Conservation (phyloP, 441 rosid species). For the Corymbia citriodora region DNA sequence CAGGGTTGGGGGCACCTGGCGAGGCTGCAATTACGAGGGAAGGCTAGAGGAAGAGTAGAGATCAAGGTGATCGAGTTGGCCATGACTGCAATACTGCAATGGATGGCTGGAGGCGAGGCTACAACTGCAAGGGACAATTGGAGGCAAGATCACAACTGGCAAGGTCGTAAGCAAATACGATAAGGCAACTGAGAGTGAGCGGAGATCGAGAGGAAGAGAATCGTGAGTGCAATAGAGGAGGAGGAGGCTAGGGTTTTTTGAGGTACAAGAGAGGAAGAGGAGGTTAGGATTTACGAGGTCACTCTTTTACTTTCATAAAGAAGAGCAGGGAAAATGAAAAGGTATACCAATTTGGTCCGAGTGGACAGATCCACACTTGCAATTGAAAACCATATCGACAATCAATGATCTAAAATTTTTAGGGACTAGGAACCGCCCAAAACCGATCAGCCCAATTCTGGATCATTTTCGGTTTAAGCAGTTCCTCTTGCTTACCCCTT, state of each 20-base stretch:
- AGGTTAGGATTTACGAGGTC: neutral
- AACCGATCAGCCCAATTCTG: too few relatives aligned
- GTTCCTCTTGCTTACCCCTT: too few relatives aligned
- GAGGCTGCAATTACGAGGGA: neutral
- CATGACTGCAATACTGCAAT: accelerated
- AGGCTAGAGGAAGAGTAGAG: neutral
- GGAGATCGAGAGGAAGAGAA: neutral
- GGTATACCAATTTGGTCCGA: accelerated
- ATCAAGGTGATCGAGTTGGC: accelerated
- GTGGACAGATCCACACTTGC: neutral
- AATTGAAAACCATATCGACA: too few relatives aligned
- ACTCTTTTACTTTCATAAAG: too few relatives aligned
- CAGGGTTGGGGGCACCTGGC: too few relatives aligned
- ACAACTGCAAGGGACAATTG: accelerated
- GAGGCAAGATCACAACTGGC: neutral
- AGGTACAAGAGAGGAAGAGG: too few relatives aligned
- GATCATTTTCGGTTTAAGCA: too few relatives aligned
- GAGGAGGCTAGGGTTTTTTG: neutral
- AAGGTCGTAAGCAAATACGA: neutral
- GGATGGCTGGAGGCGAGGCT: neutral
- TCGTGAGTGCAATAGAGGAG: neutral
- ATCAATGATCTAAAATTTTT: too few relatives aligned
- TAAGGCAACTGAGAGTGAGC: neutral
- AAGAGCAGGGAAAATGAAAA: too few relatives aligned
- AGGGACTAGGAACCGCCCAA: too few relatives aligned